Evolutionary conservation across 208 protist species (phyloP).

Genomic region (Trypanosoma conorhini): DNA sequence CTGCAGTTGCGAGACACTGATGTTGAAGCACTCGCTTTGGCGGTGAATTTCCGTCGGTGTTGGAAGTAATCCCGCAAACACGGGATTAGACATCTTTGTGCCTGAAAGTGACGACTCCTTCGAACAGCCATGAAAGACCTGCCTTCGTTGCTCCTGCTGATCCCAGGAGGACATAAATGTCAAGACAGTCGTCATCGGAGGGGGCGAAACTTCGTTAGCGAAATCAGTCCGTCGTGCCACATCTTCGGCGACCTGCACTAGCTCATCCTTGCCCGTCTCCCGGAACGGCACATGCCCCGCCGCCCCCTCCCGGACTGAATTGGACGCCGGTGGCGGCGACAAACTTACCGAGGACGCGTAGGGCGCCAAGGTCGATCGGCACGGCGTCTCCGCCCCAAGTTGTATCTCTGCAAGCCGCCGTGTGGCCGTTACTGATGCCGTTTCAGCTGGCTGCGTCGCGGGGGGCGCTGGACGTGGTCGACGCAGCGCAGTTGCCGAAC

Average conservation of each 20-base stretch:
- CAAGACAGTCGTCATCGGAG: slow-evolving; percentile 26
- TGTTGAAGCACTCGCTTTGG: slow-evolving; percentile 42
- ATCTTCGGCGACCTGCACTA: slow-evolving; percentile 16
- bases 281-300: background rate
- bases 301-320: background rate
- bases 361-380: slow-evolving; percentile 18
- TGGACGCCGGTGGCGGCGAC: background rate
- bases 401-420: background rate
- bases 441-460: background rate
- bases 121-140: slow-evolving; percentile 17
- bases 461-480: background rate
- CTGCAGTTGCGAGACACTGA: slow-evolving; percentile 57
- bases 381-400: background rate
- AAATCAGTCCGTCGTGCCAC: slow-evolving; percentile 1
- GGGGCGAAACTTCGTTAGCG: background rate
- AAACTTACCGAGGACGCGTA: slow-evolving; percentile 24
- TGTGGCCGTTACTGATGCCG: background rate
- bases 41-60: slow-evolving; percentile 55
- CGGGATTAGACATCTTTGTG: slow-evolving; percentile 4
- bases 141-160: slow-evolving; percentile 17
- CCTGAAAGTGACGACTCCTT: background rate
- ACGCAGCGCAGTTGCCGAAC: slow-evolving; percentile 19
- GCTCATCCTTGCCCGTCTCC: background rate
- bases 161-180: slow-evolving; percentile 13
- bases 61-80: slow-evolving; percentile 50